A percentile compares a stretch with the other conserved stretches of the same genome.
Evolutionary conservation across 1,284 basidiomycete genomes (phyloP).

Genomic region (Moesziomyces antarcticus): DNA sequence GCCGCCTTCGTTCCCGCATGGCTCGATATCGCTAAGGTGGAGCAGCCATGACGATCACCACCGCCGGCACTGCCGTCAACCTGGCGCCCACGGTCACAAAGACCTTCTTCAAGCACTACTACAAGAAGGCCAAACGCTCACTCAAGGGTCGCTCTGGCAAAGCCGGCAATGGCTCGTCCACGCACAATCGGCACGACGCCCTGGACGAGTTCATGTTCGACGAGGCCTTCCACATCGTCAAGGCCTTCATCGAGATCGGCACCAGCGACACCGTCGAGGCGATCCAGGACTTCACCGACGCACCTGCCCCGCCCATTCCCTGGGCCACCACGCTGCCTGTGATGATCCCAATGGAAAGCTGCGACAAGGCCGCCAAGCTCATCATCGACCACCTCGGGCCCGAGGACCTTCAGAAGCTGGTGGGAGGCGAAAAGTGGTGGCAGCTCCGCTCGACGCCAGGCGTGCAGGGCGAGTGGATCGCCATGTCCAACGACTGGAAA

Average conservation of each 20-base stretch:
- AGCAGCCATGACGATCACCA: conserved; percentile 58
- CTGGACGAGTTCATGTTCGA: conserved; percentile 57
- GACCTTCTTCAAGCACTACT: conserved; percentile 63
- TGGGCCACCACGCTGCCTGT: conserved; percentile 84
- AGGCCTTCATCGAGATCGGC: conserved; percentile 53
- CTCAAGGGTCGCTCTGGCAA: conserved; percentile 15
- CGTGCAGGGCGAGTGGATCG: conserved; percentile 90
- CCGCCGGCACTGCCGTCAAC: conserved; percentile 51
- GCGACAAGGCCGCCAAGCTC: conserved; percentile 80
- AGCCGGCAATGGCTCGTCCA: conserved; percentile 1
- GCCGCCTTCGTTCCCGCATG: neutral
- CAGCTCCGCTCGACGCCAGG: conserved; percentile 73
- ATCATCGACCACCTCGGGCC: conserved; percentile 87
- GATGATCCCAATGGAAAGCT: conserved; percentile 75
- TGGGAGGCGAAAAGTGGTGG: conserved; percentile 97
- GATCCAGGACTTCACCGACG: conserved; percentile 73
- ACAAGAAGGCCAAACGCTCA: conserved; percentile 48
- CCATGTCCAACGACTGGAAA: conserved; percentile 70
- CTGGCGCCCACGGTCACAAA: conserved; percentile 62
- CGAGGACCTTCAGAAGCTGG: conserved; percentile 77
- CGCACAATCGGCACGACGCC: conserved; percentile 18
- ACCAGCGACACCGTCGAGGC: conserved; percentile 66
- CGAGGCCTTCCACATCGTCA: conserved; percentile 56
- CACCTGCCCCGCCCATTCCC: conserved; percentile 77
- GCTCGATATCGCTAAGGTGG: neutral